Conservation (phyloP, 257 asterid genomes). For the Jaltomata sinuosa region DNA sequence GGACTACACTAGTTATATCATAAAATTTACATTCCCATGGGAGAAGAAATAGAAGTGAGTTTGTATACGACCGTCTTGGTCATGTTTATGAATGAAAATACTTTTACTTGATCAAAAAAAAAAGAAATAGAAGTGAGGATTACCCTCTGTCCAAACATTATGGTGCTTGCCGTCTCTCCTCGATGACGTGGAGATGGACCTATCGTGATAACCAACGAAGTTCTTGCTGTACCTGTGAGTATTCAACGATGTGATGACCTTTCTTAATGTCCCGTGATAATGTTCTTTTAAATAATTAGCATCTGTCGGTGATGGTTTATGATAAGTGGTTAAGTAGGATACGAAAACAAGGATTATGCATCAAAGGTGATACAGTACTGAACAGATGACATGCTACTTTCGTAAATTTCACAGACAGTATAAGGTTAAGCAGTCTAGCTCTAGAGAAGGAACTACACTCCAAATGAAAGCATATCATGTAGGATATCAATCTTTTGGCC, state of each 20-base stretch:
- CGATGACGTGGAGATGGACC: constrained; percentile 91
- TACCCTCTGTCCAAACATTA: constrained; percentile 88
- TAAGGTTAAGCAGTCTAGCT: background rate
- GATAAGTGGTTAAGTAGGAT: background rate
- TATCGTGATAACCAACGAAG: constrained; percentile 68
- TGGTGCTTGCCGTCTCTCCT: constrained; percentile 88
- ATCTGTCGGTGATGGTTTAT: background rate
- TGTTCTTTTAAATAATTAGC: background rate
- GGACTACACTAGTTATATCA: background rate
- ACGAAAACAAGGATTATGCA: background rate
- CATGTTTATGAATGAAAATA: no score
- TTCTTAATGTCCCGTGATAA: background rate
- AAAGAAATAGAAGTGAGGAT: constrained; percentile 1
- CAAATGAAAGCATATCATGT: background rate
- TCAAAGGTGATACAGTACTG: background rate
- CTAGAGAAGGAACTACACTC: background rate
- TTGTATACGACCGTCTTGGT: no score
- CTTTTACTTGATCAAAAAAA: no score
- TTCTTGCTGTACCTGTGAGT: constrained; percentile 73
- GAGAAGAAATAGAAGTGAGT: background rate
- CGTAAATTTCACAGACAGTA: background rate
- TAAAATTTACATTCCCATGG: background rate
- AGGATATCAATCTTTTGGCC: background rate
- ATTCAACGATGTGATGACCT: constrained; percentile 7
- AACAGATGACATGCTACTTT: background rate